A percentile compares a stretch with the other conserved stretches of the same genome.
These are phyloP conservation scores for Pyrenophora tritici-repentis DNA, from an alignment of 2,329 filamentous ascomycete genomes.

Conservation along the genomic window DNA sequence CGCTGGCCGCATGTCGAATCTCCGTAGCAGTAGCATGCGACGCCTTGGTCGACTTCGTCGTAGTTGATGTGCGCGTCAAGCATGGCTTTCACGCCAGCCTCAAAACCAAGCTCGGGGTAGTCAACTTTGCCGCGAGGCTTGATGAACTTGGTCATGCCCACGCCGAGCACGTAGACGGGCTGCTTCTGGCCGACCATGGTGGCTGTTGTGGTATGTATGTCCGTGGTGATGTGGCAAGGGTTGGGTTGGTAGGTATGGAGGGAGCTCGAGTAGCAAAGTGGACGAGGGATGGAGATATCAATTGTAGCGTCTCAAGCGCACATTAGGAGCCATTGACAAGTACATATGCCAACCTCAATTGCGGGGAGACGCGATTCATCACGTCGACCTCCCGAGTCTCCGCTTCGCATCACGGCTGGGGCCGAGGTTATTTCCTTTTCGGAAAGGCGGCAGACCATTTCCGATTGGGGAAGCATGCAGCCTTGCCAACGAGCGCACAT, in stretches of 20 bases:
- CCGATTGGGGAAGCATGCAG: slow-evolving; percentile 11
- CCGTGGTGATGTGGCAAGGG: neutral
- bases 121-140: slow-evolving; percentile 93
- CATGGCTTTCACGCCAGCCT: slow-evolving; percentile 88
- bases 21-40: slow-evolving; percentile 98
- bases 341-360: neutral
- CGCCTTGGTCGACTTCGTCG: slow-evolving; percentile 91
- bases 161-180: slow-evolving; percentile 86
- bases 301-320: neutral
- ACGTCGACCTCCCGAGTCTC: slow-evolving; percentile 11
- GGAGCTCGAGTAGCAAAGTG: slow-evolving; percentile 2
- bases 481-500: no score
- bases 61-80: slow-evolving; percentile 86
- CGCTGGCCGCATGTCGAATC: slow-evolving; percentile 94
- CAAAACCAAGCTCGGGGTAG: slow-evolving; percentile 92
- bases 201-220: slow-evolving; percentile 16
- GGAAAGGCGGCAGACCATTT: slow-evolving; percentile 26
- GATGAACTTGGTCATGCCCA: slow-evolving; percentile 99
- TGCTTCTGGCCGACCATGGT: slow-evolving; percentile 59
- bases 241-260: neutral
- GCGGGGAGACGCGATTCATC: slow-evolving; percentile 10
- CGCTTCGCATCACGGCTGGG: slow-evolving; percentile 21
- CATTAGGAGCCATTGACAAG: neutral
- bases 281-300: neutral
- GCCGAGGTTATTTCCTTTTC: slow-evolving; percentile 31